Conservation (phyloP, 495 filamentous ascomycete species). For the Tuber brumale region DNA sequence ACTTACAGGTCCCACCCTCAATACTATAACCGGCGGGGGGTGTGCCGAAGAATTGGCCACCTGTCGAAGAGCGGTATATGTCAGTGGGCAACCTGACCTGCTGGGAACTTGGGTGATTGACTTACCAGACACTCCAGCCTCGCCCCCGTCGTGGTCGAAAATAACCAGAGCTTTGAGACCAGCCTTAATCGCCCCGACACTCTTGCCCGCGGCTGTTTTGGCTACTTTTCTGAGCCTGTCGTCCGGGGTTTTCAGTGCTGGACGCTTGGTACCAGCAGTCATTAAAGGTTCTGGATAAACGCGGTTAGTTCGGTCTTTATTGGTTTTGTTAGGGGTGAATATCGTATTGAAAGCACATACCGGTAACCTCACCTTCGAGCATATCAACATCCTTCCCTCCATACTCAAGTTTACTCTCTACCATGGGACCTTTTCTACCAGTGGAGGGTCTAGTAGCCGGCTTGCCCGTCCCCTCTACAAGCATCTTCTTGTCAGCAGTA, state of each 20-base stretch:
- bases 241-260: not conserved
- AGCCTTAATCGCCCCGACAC: not conserved
- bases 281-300: not conserved
- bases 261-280: not conserved
- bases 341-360: not conserved
- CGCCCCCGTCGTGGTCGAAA: not conserved
- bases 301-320: not conserved
- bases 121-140: not conserved
- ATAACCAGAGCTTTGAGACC: not conserved
- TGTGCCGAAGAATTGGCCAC: not conserved
- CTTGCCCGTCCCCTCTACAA: not conserved
- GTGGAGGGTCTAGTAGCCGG: not conserved
- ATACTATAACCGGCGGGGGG: not conserved
- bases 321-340: not conserved
- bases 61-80: not conserved
- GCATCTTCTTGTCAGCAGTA: not conserved
- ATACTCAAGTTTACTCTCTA: not conserved
- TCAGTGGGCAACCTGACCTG: not conserved
- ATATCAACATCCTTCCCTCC: not conserved
- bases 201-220: not conserved
- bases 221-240: not conserved
- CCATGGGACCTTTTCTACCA: not conserved
- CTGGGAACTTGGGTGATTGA: not conserved
- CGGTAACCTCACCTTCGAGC: not conserved
- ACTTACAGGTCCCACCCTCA: not conserved